Evolutionary conservation across 306 rosid species (phyloP).

Genomic region (Cucumis sativus): Cucumber_9930_V3 NC_026661.2:3140501-3141000

Average conservation of each 20-base stretch:
- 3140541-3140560: not conserved
- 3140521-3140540: conserved; percentile 4
- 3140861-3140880: not conserved
- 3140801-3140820: not conserved
- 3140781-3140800: not conserved
- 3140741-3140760: conserved; percentile 1
- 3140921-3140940: too few relatives aligned
- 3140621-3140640: not conserved
- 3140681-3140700: too few relatives aligned
- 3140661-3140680: not conserved
- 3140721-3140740: not conserved
- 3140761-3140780: conserved; percentile 9
- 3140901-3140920: not conserved
- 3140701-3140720: not conserved
- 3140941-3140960: too few relatives aligned
- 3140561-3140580: not conserved
- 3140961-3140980: too few relatives aligned
- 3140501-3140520: not conserved
- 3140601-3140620: not conserved
- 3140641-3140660: not conserved
- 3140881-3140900: not conserved
- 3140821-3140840: not conserved
- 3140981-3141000: too few relatives aligned
- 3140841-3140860: not conserved
- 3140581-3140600: not conserved